Base-by-base conservation (phyloP, 352 stramenopile genomes). In the Phytopythium helicoides region DNA sequence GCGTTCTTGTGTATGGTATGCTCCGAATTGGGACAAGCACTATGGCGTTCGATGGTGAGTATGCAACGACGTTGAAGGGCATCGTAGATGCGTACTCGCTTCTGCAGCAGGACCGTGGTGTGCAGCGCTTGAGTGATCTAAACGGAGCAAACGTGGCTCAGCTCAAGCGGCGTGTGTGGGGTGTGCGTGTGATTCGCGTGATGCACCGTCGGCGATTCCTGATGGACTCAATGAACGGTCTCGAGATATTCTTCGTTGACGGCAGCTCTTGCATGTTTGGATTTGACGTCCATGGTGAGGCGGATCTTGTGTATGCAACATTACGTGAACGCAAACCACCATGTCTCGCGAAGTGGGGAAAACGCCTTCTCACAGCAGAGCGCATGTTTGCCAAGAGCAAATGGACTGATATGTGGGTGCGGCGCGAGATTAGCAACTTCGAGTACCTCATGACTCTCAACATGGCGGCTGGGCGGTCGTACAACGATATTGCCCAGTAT, bases 401-500 rank as follows among this genome's bases (percentile, higher is more conserved):
- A 53, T 94, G 84, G 84, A 94, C 81, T 0, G 79, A 89, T 3
- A 92, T 92, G 77, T 94, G 84, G 84, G 64, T 87, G 49, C 72
- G 84, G n/a, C 81, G 83, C 35, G 83, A 94, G 50, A 92, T 94
- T 55, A 87, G 74, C 52, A 94, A 87, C 56, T 99, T 98, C 67
- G 97, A 99, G 57, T 99, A 99, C 62, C 62, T 99, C 1, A 96
- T 98, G 66, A 81, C 96, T 60, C 75, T 99, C 18, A 99, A 99
- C 64, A 86, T 97, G 18, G 84, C 97, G 21, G 96, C 95, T 10
- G 97, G 96, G 9, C 73, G 97, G 31, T 98, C 87, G 45, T 99
- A 98, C 68, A 98, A 98, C 65, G 96, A 99, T 58, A 89, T 98
- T 11, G 97, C 91, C 40, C 96, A 99, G 66, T 99, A 99, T 66